These are phyloP conservation scores for Trichocladium antarcticum DNA, from an alignment of 495 filamentous ascomycete genomes.

Conservation along the genomic window DNA sequence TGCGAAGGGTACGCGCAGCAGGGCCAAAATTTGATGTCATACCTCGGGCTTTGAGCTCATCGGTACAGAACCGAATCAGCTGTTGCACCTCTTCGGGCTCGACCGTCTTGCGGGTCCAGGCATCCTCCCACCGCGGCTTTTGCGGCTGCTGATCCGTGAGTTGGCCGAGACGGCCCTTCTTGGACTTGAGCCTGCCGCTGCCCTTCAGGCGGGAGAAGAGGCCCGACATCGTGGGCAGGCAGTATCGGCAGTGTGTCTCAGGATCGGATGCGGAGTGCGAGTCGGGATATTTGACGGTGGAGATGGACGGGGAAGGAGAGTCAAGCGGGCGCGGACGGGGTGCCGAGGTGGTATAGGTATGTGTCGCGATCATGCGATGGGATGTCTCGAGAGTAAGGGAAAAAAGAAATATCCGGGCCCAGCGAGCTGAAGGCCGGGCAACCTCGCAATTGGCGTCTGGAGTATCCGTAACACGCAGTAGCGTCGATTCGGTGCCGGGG, in stretches of 20 bases:
- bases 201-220: conserved; percentile 68
- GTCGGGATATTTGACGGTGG: conserved; percentile 12
- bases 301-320: background rate
- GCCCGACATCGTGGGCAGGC: conserved; percentile 38
- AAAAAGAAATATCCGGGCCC: conserved; percentile 15
- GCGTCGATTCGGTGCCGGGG: conserved; percentile 7
- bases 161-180: conserved; percentile 39
- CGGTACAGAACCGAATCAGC: conserved; percentile 69
- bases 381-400: conserved; percentile 1
- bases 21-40: conserved; percentile 33
- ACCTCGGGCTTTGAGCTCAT: conserved; percentile 93
- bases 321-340: conserved; percentile 1
- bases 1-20: conserved; percentile 12
- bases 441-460: conserved; percentile 4
- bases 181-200: conserved; percentile 51
- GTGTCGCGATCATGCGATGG: conserved; percentile 8
- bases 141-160: conserved; percentile 40
- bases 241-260: conserved; percentile 12
- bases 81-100: conserved; percentile 86
- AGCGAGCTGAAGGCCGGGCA: conserved; percentile 10
- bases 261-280: conserved; percentile 13
- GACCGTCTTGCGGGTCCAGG: conserved; percentile 77
- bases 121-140: conserved; percentile 79
- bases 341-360: conserved; percentile 4
- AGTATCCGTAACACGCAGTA: conserved; percentile 6